Base-by-base conservation (phyloP, 176 grass and related monocot species). In the Pontederia crassipes region DNA sequence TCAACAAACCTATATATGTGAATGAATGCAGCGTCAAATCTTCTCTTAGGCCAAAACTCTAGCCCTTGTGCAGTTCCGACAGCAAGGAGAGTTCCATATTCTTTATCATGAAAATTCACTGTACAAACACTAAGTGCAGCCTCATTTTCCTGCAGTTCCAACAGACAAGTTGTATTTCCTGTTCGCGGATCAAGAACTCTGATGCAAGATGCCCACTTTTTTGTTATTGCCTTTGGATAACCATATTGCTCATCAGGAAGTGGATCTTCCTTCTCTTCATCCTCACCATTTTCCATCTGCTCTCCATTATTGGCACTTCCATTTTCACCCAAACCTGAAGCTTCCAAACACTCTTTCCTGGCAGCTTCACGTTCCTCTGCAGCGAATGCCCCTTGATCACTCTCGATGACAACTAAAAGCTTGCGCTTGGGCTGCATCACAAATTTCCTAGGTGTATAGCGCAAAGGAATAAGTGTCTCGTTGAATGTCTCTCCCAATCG, bases 61-160 rank as follows among this genome's bases (percentile, higher is more conserved):
- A 98, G 80, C 54, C 88, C 88, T 68, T 98, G 91, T 65, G 81
- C 85, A 65, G 93, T 98, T 28, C 93, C 93, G 73, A 98, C 88
- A 50, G 88, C 93, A 47, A 98, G 52, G 49, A 98, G 84, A 53
- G 79, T 83, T 20, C 93, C 93, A 15, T 98, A 84, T 55, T 92
- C 93, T 79, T 98, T 98, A 82, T 98, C 93, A 59, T 92, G 93
- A 46, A 98, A 98, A 74, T 98, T 98, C 60, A 98, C 87, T 28
- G 79, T 98, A 59, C 88, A 92, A 67, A 98, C 72, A 59, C 93
- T 98, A 24, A 98, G 81, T 62, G 88, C 93, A 9, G 87, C 88
- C 68, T 98, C 88, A 61, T 88, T 92, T 9, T 98, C 93, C 73
- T 92, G 88, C 67, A 98, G 74, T 74, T 98, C 93, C 9, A 98